phyloP scores from a whole-genome alignment of 2,329 filamentous ascomycete species.

The Clonostachys solani region DNA sequence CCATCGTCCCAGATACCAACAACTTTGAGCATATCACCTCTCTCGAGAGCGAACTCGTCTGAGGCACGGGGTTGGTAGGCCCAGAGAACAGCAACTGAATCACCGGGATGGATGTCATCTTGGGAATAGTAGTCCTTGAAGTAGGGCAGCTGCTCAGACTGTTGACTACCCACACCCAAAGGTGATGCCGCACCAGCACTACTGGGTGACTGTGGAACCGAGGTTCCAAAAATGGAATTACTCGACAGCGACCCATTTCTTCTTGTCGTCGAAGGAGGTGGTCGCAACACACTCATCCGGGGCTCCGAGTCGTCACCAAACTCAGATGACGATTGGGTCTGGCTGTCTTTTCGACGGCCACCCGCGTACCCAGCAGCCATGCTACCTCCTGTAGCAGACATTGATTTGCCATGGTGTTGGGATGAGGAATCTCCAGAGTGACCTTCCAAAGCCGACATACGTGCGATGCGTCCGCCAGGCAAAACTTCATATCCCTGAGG shows the following conservation, averaged over 20 bases:
- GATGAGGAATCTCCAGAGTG: conserved; percentile 59
- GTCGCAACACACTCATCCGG: conserved; percentile 50
- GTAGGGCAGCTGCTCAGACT: conserved; percentile 91
- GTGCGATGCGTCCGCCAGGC: conserved; percentile 83
- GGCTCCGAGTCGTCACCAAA: conserved; percentile 67
- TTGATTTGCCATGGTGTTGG: conserved; percentile 34
- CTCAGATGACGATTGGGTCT: conserved; percentile 65
- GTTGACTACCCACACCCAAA: conserved; percentile 76
- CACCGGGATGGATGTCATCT: conserved; percentile 89
- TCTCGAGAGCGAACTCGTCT: conserved; percentile 89
- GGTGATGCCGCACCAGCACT: conserved; percentile 73
- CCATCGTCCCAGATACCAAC: conserved; percentile 99
- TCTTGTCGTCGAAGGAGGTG: conserved; percentile 56
- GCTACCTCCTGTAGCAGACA: conserved; percentile 12
- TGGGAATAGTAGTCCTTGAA: conserved; percentile 99
- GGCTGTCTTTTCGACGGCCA: conserved; percentile 37
- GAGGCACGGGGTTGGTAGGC: conserved; percentile 91
- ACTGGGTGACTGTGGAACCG: conserved; percentile 69
- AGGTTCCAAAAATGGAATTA: conserved; percentile 67
- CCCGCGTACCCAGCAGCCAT: conserved; percentile 41
- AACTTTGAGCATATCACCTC: conserved; percentile 97
- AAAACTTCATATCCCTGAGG: conserved; percentile 66
- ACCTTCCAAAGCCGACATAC: conserved; percentile 91
- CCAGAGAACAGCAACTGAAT: conserved; percentile 90
- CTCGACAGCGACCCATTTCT: conserved; percentile 89